Conservation (phyloP, 441 rosid species). For the Iberis amara region DNA sequence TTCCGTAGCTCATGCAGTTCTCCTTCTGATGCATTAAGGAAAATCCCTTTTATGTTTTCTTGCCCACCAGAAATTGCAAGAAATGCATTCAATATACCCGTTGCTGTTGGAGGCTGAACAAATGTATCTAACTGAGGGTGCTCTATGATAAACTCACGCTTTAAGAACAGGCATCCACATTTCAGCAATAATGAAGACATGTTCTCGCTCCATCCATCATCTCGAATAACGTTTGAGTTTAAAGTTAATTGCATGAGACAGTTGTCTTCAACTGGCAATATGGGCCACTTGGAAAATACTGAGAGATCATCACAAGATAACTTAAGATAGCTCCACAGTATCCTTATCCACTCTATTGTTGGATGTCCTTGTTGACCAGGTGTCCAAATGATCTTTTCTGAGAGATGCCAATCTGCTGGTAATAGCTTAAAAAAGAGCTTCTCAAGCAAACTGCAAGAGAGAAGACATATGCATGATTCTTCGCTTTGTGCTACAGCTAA, state of each 20-base stretch:
- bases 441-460: constrained; percentile 84
- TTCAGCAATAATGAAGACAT: constrained; percentile 83
- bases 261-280: constrained; percentile 78
- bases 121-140: constrained; percentile 75
- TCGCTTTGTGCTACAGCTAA: constrained; percentile 68
- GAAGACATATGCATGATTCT: constrained; percentile 69
- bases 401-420: constrained; percentile 86
- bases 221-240: constrained; percentile 70
- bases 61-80: constrained; percentile 63
- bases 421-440: constrained; percentile 79
- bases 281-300: constrained; percentile 91
- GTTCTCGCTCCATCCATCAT: constrained; percentile 97
- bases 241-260: constrained; percentile 66
- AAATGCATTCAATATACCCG: constrained; percentile 79
- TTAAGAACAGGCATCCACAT: constrained; percentile 86
- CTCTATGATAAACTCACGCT: constrained; percentile 58
- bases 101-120: constrained; percentile 93
- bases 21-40: constrained; percentile 64
- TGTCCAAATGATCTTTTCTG: constrained; percentile 69
- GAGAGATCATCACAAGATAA: constrained; percentile 82
- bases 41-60: constrained; percentile 58
- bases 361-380: constrained; percentile 87
- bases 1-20: constrained; percentile 88
- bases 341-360: constrained; percentile 71
- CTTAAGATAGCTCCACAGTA: constrained; percentile 80